A percentile compares a stretch with the other conserved stretches of the same genome.
Conservation (phyloP, 257 asterid species). For the Thymus mandschuricus region DNA sequence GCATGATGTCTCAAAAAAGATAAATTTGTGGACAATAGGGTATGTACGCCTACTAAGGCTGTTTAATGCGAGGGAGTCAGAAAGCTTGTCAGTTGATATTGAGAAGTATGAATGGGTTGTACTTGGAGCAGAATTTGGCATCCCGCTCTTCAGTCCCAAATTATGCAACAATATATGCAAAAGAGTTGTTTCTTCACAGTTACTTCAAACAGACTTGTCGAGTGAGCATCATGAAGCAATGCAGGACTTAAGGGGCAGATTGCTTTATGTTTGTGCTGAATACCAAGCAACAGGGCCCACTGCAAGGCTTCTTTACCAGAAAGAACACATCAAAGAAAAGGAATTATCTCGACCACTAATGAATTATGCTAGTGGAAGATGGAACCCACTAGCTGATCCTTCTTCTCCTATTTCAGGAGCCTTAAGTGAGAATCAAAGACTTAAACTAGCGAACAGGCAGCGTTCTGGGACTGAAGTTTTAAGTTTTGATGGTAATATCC, state of each 20-base stretch:
- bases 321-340: conserved; percentile 74
- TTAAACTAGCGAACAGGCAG: conserved; percentile 89
- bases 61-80: conserved; percentile 68
- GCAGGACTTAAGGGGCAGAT: conserved; percentile 77
- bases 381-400: conserved; percentile 94
- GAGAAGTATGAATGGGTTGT: conserved; percentile 94
- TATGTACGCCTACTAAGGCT: conserved; percentile 82
- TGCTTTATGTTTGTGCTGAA: conserved; percentile 82
- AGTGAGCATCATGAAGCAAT: conserved; percentile 86
- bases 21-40: conserved; percentile 85
- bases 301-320: conserved; percentile 92
- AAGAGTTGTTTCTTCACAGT: conserved; percentile 81
- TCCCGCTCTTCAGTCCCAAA: conserved; percentile 93
- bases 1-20: conserved; percentile 63
- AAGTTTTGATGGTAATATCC: conserved; percentile 92
- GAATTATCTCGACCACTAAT: conserved; percentile 61
- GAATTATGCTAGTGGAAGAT: conserved; percentile 98
- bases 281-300: conserved; percentile 93
- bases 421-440: conserved; percentile 79
- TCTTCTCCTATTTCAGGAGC: conserved; percentile 98
- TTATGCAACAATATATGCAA: conserved; percentile 80
- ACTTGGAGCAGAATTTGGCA: conserved; percentile 87
- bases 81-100: conserved; percentile 46
- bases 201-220: conserved; percentile 83
- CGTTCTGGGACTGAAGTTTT: conserved; percentile 83